Base-by-base conservation (phyloP, 164 flowering plant genomes). In the Santalum album region DNA sequence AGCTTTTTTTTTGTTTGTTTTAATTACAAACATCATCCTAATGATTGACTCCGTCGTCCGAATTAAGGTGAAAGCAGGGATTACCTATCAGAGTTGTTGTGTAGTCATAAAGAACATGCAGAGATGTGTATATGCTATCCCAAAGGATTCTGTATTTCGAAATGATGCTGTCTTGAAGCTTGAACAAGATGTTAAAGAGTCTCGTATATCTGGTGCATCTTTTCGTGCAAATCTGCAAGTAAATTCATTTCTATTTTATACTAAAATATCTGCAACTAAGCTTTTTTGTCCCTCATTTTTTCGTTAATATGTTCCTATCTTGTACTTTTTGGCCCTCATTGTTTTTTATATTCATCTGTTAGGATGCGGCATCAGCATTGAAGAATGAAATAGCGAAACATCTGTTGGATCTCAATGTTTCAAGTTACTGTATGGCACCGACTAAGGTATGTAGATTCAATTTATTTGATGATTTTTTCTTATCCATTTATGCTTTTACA, bases 111-210 rank as follows among this genome's bases (percentile, higher is more conserved):
- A 76, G 77, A 90, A 90, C 59, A 81, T 82, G 79, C 86, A 81
- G 64, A 81, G 97, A 72, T 86, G 99, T 62, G 72, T 90, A 15
- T 90, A 73, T 73, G 99, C 96, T 35, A 69, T 94, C 58, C 99
- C 99, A 60, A 68, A 64, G 53, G 66, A 51, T 56, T 69, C 78
- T 27, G 49, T 86, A 1, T 76, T 90, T 66, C 67, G 66, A 32
- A 66, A 71, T 60, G 79, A 78, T 52, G 75, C 51, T 44, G 69
- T 83, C 22, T 42, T 62, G 53, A 80, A 77, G 72, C 80, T 80
- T 51, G 95, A 87, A 63, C 78, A 74, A 55, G 84, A 78, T 53
- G 73, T 43, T 25, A 69, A 68, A 56, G 75, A 87, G 45, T 77
- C 82, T 25, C 68, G 38, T 46, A 71, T 72, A 57, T 69, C 90